phyloP scores from a whole-genome alignment of 2,329 filamentous ascomycete species.

The Stagonosporopsis cucurbitacearum region DNA sequence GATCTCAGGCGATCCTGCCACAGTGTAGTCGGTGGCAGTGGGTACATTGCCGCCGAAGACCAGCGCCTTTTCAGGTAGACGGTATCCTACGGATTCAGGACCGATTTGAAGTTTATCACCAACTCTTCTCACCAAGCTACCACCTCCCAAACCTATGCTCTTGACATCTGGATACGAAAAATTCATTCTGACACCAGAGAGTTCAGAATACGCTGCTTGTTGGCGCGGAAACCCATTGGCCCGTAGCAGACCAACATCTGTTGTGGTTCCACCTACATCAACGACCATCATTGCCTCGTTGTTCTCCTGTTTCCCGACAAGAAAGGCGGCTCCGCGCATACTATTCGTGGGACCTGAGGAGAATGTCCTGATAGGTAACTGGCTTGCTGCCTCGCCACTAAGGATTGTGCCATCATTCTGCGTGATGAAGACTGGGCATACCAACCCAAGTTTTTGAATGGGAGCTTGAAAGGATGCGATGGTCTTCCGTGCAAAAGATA shows the following conservation, averaged over 20 bases:
- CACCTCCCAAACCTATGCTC: conserved; percentile 65
- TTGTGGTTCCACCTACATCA: conserved; percentile 71
- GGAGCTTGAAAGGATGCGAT: conserved; percentile 55
- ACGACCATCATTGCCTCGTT: conserved; percentile 65
- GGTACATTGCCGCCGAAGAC: conserved; percentile 64
- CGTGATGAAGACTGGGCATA: conserved; percentile 58
- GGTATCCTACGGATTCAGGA: conserved; percentile 68
- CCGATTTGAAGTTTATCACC: conserved; percentile 57
- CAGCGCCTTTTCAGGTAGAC: conserved; percentile 60
- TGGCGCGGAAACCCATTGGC: conserved; percentile 69
- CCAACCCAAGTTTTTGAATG: conserved; percentile 54
- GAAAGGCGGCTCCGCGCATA: conserved; percentile 58
- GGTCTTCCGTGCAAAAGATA: conserved; percentile 55
- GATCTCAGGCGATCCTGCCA: conserved; percentile 46
- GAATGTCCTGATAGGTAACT: conserved; percentile 60
- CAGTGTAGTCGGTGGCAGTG: conserved; percentile 65
- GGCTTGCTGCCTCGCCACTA: conserved; percentile 54
- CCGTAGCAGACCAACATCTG: conserved; percentile 67
- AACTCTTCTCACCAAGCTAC: conserved; percentile 59
- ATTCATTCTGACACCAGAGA: conserved; percentile 69
- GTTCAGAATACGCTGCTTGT: conserved; percentile 66
- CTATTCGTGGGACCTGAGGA: conserved; percentile 61
- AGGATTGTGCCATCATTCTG: conserved; percentile 61
- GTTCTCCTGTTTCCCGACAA: conserved; percentile 40
- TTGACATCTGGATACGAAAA: conserved; percentile 62